Evolutionary conservation across 306 rosid genomes (phyloP).

Genomic region (Astragalus membranaceus): DNA sequence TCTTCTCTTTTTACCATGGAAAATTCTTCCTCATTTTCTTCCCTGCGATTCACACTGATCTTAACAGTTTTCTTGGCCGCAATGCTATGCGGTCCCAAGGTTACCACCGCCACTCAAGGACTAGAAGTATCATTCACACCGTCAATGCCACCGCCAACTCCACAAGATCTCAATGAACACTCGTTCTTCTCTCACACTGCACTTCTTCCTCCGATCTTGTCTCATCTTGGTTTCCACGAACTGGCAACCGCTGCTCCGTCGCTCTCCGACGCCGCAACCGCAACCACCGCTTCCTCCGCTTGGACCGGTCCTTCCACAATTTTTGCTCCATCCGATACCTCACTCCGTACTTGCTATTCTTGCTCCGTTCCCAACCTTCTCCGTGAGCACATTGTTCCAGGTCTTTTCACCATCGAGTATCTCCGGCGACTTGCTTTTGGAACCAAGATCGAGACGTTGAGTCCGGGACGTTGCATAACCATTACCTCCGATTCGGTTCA

Average conservation of each 20-base stretch:
- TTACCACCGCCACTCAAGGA: conserved; percentile 24
- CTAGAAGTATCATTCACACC: conserved; percentile 24
- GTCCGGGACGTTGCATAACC: conserved; percentile 67
- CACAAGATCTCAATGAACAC: conserved; percentile 40
- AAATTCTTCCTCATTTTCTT: conserved; percentile 19
- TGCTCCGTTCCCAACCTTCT: conserved; percentile 58
- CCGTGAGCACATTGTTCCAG: conserved; percentile 61
- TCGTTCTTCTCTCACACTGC: conserved; percentile 50
- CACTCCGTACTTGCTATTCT: conserved; percentile 48
- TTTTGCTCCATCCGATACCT: conserved; percentile 61
- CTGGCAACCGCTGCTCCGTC: conserved; percentile 56
- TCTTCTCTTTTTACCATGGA: conserved; percentile 28
- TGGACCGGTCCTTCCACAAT: conserved; percentile 67
- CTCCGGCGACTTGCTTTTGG: conserved; percentile 58
- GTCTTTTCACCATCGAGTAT: conserved; percentile 53
- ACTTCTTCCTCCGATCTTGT: conserved; percentile 54
- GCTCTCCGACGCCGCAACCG: conserved; percentile 28
- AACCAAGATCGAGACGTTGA: conserved; percentile 59
- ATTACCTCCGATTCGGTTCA: conserved; percentile 39
- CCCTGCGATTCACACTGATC: conserved; percentile 21
- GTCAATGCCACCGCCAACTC: conserved; percentile 27
- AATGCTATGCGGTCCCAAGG: conserved; percentile 9
- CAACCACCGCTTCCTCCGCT: conserved; percentile 9
- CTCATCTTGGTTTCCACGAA: conserved; percentile 62
- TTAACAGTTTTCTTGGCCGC: conserved; percentile 10